Base-by-base conservation (phyloP, 768 basidiomycete genomes). In the Termitomyces sp. region DNA sequence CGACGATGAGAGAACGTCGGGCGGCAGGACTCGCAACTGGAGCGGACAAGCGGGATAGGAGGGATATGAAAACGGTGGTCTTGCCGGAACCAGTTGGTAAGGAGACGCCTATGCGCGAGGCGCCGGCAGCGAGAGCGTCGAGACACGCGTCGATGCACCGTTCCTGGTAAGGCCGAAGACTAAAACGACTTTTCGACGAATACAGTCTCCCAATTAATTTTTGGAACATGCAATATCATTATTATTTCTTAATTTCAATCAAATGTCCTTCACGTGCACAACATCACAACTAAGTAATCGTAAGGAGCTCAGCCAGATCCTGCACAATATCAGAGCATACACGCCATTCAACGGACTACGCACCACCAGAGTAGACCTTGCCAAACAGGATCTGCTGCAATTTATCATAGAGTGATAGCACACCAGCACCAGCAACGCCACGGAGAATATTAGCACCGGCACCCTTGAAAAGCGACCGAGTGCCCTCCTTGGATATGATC, bases 401-500 rank as follows among this genome's bases (percentile, higher is more conserved):
- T 81, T 98, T 96, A 87, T 98, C 97, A 79, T 98, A 98, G 60
- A 98, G 80, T 55, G 97, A 98, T 71, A 99, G 78, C 68, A 98
- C 97, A 93, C 95, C 96, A 74, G 96, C 96, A 80, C 97, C 97
- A 72, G 97, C 96, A 71, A 99, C 94, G 85, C 96, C 95, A 87
- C 96, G 95, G 68, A 98, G 92, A 64, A 93, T 88, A 75, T 88
- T 88, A 69, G 80, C 92, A 85, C 91, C 95, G 70, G 94, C 95
- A 82, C 96, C 95, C 88, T 98, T 97, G 90, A 98, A 98, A 71
- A 98, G 84, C 8, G 96, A 98, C 76, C 88, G 90, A 58, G 79
- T 75, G 68, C 97, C 97, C 80, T 99, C 97, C 83, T 96, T 96
- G 72, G 86, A 86, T 67, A 98, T 71, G 70, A 99, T 98, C 77